Conservation (phyloP, 441 rosid genomes). For the Corymbia calophylla region DNA sequence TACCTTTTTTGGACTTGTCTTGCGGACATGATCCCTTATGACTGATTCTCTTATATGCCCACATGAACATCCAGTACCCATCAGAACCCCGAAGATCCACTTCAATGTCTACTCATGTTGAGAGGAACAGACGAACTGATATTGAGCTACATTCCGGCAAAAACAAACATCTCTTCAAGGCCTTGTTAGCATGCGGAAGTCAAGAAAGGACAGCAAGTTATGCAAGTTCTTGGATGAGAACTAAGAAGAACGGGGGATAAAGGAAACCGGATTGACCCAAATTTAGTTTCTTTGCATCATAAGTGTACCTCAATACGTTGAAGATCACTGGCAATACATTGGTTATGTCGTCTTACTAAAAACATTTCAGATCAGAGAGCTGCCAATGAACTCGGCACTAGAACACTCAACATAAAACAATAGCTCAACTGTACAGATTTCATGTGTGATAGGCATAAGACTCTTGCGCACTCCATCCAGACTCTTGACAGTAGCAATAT, state of each 20-base stretch:
- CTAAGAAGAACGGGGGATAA: background rate
- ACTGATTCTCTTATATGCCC: background rate
- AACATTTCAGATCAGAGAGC: background rate
- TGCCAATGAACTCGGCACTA: background rate
- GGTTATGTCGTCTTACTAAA: background rate
- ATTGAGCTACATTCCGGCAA: conserved; percentile 40
- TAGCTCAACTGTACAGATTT: background rate
- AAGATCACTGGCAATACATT: background rate
- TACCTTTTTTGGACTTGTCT: background rate
- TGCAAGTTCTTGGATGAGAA: conserved; percentile 22
- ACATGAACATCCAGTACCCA: conserved; percentile 20
- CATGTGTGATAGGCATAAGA: background rate
- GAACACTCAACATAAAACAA: background rate
- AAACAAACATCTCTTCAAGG: conserved; percentile 51
- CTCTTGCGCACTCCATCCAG: background rate
- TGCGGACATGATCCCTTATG: background rate
- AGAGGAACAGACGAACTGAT: conserved; percentile 28
- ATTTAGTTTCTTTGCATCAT: background rate
- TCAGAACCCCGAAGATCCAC: conserved; percentile 43
- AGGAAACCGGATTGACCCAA: background rate
- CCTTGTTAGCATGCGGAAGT: conserved; percentile 61
- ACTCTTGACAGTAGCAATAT: background rate
- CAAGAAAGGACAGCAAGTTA: conserved; percentile 28
- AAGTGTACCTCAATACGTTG: background rate
- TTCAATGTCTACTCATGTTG: conserved; percentile 26